A percentile compares a stretch with the other conserved stretches of the same genome.
These are phyloP conservation scores for Auriculariales sp. DNA, from an alignment of 768 basidiomycete species.

Conservation along the genomic window DNA sequence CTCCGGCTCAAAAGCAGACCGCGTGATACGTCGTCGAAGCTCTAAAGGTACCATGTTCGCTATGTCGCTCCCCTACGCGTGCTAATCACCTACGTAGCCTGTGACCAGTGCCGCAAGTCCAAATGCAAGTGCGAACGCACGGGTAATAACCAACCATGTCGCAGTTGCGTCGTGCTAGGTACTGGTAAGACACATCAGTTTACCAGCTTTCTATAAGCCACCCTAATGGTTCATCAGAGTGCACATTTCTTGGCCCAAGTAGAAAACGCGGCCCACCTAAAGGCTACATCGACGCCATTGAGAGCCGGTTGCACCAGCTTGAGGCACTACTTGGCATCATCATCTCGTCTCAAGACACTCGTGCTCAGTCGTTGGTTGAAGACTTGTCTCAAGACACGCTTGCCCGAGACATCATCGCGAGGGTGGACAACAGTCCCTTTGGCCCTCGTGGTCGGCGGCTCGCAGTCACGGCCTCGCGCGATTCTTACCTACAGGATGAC, in stretches of 20 bases:
- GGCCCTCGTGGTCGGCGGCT: conserved; percentile 48
- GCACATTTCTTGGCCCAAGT: conserved; percentile 63
- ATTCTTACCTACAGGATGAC: neutral
- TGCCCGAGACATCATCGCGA: conserved; percentile 64
- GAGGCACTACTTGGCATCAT: conserved; percentile 80
- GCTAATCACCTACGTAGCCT: conserved; percentile 26
- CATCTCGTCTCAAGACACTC: conserved; percentile 35
- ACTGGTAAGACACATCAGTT: conserved; percentile 29
- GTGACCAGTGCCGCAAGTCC: conserved; percentile 80
- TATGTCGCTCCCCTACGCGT: neutral
- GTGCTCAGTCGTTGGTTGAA: conserved; percentile 28
- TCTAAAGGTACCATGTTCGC: conserved; percentile 5
- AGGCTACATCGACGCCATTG: conserved; percentile 90
- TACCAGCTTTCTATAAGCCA: neutral
- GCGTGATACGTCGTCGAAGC: conserved; percentile 6
- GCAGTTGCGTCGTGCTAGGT: conserved; percentile 41
- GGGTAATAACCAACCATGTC: conserved; percentile 47
- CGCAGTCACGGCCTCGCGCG: neutral
- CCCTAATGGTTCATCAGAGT: conserved; percentile 12
- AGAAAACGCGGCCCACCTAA: conserved; percentile 81
- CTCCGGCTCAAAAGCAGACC: conserved; percentile 1
- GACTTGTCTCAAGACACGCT: conserved; percentile 53
- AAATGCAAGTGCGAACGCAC: conserved; percentile 69
- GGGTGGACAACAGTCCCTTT: conserved; percentile 71
- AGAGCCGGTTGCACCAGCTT: conserved; percentile 79